A percentile compares a stretch with the other conserved stretches of the same genome.
Evolutionary conservation across 805 yeast species (phyloP).

Genomic region (Metschnikowia borealis): DNA sequence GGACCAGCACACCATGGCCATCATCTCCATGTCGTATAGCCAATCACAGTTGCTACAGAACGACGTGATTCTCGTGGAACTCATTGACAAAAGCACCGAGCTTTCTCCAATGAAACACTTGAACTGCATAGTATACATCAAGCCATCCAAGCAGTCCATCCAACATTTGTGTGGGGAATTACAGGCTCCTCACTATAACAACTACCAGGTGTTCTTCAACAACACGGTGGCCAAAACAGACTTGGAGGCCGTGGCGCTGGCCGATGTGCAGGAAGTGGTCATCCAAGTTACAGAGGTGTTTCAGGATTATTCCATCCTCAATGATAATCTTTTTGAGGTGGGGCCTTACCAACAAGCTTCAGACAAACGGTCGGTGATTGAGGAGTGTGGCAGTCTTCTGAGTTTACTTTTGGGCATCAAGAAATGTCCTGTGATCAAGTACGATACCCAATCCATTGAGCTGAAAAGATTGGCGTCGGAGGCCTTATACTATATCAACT

Average conservation of each 20-base stretch:
- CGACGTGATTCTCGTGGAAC: slow-evolving; percentile 80
- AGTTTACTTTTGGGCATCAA: slow-evolving; percentile 70
- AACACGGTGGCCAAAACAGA: slow-evolving; percentile 72
- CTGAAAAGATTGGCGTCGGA: slow-evolving; percentile 65
- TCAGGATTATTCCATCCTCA: slow-evolving; percentile 75
- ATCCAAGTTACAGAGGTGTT: slow-evolving; percentile 75
- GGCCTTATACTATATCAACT: slow-evolving; percentile 51
- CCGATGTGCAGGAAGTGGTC: slow-evolving; percentile 82
- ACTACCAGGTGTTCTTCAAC: slow-evolving; percentile 74
- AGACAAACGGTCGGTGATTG: slow-evolving; percentile 26
- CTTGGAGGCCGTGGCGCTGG: slow-evolving; percentile 82
- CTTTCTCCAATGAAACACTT: slow-evolving; percentile 64
- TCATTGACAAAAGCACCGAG: slow-evolving; percentile 51
- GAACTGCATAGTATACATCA: slow-evolving; percentile 72
- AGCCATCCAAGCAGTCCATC: slow-evolving; percentile 67
- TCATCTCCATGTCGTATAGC: slow-evolving; percentile 84
- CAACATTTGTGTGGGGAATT: slow-evolving; percentile 62
- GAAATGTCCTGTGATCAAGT: slow-evolving; percentile 73
- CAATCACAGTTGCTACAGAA: slow-evolving; percentile 79
- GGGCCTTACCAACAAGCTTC: slow-evolving; percentile 27
- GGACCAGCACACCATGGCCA: slow-evolving; percentile 75
- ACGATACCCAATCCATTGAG: slow-evolving; percentile 68
- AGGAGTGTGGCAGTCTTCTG: slow-evolving; percentile 37
- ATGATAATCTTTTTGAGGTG: slow-evolving; percentile 54
- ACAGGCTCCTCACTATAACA: slow-evolving; percentile 70